A percentile compares a stretch with the other conserved stretches of the same genome.
Conservation (phyloP, 257 asterid species). For the Solanum chilense region DNA sequence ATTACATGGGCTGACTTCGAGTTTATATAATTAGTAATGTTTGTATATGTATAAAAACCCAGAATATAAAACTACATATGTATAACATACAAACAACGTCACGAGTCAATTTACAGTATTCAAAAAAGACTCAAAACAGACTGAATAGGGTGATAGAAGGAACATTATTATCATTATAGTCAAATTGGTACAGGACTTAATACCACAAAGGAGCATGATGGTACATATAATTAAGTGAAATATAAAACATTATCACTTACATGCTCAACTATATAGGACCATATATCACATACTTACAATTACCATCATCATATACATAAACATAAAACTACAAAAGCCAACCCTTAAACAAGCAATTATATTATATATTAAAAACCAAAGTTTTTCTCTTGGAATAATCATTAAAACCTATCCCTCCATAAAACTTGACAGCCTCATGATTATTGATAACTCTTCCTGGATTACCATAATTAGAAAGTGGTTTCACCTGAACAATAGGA, state of each 20-base stretch:
- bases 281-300: too few relatives aligned
- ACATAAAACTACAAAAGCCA: too few relatives aligned
- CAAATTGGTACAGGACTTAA: background rate
- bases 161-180: background rate
- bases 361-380: background rate
- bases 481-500: slow-evolving; percentile 12
- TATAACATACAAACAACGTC: too few relatives aligned
- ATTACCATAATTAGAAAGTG: background rate
- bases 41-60: too few relatives aligned
- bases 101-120: too few relatives aligned
- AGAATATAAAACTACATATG: too few relatives aligned
- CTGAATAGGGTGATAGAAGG: background rate
- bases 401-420: slow-evolving; percentile 6
- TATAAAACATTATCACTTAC: background rate
- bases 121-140: too few relatives aligned
- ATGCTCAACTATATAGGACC: background rate
- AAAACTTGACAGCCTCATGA: slow-evolving; percentile 11
- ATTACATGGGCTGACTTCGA: too few relatives aligned
- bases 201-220: background rate
- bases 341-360: too few relatives aligned
- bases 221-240: background rate
- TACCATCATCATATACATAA: too few relatives aligned
- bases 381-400: slow-evolving; percentile 21
- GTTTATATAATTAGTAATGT: too few relatives aligned
- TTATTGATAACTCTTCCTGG: slow-evolving; percentile 2